Percentiles rank a stretch among this genome's conserved stretches.
Evolutionary conservation across 371 early-diverging fungal genomes (phyloP).

Genomic region (Chytridium lagenaria): DNA sequence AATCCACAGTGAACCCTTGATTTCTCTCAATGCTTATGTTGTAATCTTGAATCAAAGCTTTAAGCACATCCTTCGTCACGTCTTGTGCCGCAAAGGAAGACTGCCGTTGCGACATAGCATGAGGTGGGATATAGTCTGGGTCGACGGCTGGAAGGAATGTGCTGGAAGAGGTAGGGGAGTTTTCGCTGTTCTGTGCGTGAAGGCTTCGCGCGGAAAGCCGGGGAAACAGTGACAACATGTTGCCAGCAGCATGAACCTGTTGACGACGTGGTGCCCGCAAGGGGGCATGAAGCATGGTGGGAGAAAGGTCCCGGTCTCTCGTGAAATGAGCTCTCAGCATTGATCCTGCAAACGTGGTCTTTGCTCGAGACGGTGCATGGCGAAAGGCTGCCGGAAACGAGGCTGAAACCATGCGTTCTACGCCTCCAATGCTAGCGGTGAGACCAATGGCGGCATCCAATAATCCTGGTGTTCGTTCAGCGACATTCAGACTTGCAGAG

Average conservation of each 20-base stretch:
- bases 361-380: neutral
- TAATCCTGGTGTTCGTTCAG: neutral
- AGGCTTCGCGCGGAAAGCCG: neutral
- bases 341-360: neutral
- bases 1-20: neutral
- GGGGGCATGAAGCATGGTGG: neutral
- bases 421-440: neutral
- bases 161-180: neutral
- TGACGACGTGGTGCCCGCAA: neutral
- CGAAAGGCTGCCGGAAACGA: neutral
- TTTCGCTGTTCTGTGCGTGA: neutral
- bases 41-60: neutral
- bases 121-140: constrained; percentile 1
- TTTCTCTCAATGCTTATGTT: neutral
- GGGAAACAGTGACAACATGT: neutral
- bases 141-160: neutral
- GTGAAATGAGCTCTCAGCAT: neutral
- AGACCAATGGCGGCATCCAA: constrained; percentile 3
- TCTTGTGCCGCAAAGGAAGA: neutral
- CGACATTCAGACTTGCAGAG: no score
- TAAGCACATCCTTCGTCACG: neutral
- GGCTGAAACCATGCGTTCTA: neutral
- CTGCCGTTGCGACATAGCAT: neutral
- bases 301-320: neutral
- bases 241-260: neutral